These are phyloP conservation scores for Immersiella caudata DNA, from an alignment of 495 filamentous ascomycete genomes.

Conservation along the genomic window DNA sequence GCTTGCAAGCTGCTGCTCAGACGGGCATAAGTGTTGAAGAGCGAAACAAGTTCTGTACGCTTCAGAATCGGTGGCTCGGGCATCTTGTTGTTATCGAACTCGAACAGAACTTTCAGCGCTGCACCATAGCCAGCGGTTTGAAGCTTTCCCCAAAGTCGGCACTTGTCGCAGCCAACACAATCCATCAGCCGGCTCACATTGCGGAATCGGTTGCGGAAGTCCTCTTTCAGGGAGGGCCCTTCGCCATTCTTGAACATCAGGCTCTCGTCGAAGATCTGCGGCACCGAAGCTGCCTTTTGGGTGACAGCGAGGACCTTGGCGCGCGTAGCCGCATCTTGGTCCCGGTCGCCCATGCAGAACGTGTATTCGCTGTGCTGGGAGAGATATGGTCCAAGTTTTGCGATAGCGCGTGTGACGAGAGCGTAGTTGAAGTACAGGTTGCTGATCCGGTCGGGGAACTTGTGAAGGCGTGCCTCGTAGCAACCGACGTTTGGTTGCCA, in stretches of 20 bases:
- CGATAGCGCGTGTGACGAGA: slow-evolving; percentile 82
- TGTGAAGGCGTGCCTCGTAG: slow-evolving; percentile 81
- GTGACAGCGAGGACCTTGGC: slow-evolving; percentile 75
- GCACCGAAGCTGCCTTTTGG: slow-evolving; percentile 63
- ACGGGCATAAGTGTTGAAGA: slow-evolving; percentile 90
- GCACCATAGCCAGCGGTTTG: slow-evolving; percentile 95
- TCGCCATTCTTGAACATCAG: slow-evolving; percentile 86
- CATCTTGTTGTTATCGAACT: slow-evolving; percentile 81
- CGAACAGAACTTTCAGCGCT: slow-evolving; percentile 92
- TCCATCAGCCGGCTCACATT: slow-evolving; percentile 97
- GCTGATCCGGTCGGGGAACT: slow-evolving; percentile 85
- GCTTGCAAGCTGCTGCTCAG: slow-evolving; percentile 79
- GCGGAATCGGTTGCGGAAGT: slow-evolving; percentile 95
- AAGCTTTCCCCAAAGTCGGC: slow-evolving; percentile 96
- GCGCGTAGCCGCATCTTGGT: slow-evolving; percentile 77
- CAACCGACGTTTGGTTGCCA: slow-evolving; percentile 93
- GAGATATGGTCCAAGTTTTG: slow-evolving; percentile 86
- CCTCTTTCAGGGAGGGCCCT: slow-evolving; percentile 80
- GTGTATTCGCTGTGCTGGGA: slow-evolving; percentile 64
- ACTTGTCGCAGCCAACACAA: slow-evolving; percentile 98
- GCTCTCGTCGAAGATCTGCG: slow-evolving; percentile 87
- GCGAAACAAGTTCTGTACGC: slow-evolving; percentile 87
- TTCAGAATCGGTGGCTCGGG: slow-evolving; percentile 71
- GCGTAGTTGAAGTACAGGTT: slow-evolving; percentile 99
- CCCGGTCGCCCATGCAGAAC: slow-evolving; percentile 85